Evolutionary conservation across 441 rosid species (phyloP).

Genomic region (Croton setiger): DNA sequence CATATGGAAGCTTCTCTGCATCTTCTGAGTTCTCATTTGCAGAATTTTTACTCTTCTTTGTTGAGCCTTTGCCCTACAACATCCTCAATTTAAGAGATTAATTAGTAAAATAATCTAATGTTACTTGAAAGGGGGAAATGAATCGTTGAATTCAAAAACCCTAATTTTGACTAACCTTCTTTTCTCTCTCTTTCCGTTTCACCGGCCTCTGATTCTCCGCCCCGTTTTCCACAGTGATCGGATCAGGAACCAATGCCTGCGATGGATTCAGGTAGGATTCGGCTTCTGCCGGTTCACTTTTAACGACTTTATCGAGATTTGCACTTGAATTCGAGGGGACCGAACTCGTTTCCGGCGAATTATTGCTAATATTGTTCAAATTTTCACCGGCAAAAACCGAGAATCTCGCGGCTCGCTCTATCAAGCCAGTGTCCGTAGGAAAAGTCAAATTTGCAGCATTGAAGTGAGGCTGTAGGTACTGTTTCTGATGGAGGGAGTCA

Average conservation of each 20-base stretch:
- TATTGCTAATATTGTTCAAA: slow-evolving; percentile 22
- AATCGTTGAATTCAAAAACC: slow-evolving; percentile 14
- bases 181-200: slow-evolving; percentile 80
- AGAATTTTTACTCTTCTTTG: slow-evolving; percentile 67
- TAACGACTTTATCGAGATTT: slow-evolving; percentile 48
- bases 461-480: slow-evolving; percentile 16
- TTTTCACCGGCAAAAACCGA: slow-evolving; percentile 47
- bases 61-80: slow-evolving; percentile 57
- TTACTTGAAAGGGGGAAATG: neutral
- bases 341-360: slow-evolving; percentile 45
- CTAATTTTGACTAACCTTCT: slow-evolving; percentile 49
- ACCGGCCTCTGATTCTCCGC: slow-evolving; percentile 33
- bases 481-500: slow-evolving; percentile 15
- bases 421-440: slow-evolving; percentile 38
- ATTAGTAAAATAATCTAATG: slow-evolving; percentile 1
- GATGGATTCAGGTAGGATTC: slow-evolving; percentile 38
- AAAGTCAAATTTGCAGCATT: slow-evolving; percentile 36
- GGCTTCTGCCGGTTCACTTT: slow-evolving; percentile 63
- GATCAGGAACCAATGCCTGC: slow-evolving; percentile 47
- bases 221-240: slow-evolving; percentile 33
- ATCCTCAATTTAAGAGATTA: neutral
- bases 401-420: slow-evolving; percentile 59
- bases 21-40: slow-evolving; percentile 49
- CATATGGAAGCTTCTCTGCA: slow-evolving; percentile 79
- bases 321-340: slow-evolving; percentile 49